Conservation (phyloP, 139 green algal species). For the Astrephomene gubernaculifera region DNA sequence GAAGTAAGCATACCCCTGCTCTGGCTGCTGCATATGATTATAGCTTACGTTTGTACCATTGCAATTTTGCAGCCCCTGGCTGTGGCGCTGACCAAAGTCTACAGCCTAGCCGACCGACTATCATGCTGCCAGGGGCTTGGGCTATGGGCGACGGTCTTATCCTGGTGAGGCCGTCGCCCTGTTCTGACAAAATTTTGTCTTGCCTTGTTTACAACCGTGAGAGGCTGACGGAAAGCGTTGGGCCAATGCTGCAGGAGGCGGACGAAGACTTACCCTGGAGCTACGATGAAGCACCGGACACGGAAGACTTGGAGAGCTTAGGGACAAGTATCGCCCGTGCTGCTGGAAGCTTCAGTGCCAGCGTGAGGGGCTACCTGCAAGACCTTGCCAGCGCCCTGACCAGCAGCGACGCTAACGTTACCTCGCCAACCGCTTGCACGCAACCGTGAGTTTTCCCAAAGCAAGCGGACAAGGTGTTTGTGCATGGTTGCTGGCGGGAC, state of each 20-base stretch:
- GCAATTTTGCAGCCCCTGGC: no score
- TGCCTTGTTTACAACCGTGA: neutral
- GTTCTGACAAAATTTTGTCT: no score
- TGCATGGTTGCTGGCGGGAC: neutral
- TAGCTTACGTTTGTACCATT: no score
- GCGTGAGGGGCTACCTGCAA: neutral
- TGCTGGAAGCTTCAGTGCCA: neutral
- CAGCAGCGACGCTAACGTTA: neutral
- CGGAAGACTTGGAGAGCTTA: neutral
- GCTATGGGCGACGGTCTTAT: conserved; percentile 16
- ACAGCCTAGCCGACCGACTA: no score
- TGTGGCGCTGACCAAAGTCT: no score
- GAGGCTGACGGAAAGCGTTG: neutral
- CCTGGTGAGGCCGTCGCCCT: neutral
- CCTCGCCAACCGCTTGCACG: neutral
- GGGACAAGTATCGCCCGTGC: neutral
- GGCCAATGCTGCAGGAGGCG: neutral
- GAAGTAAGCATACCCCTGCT: no score
- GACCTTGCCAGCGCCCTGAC: conserved; percentile 7
- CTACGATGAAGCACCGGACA: no score
- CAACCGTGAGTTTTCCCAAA: neutral
- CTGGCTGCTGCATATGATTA: no score
- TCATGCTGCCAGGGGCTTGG: conserved; percentile 9
- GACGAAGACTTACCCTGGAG: neutral
- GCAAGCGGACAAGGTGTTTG: neutral